Base-by-base conservation (phyloP, 2,329 filamentous ascomycete genomes). In the Neopestalotiopsis rosae region DNA sequence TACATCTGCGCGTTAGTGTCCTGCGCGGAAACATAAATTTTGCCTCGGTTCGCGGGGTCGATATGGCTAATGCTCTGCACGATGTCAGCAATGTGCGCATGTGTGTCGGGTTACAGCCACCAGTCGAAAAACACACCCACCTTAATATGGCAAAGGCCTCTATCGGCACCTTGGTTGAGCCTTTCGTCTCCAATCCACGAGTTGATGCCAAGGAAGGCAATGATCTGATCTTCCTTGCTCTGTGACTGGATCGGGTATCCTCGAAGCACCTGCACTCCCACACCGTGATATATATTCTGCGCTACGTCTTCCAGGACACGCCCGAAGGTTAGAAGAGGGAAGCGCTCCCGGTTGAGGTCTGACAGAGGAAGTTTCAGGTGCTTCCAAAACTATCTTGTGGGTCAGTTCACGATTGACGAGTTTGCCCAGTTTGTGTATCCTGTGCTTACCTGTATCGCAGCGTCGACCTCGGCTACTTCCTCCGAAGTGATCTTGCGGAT, bases 101-200 rank as follows among this genome's bases (percentile, higher is more conserved):
- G 32, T 12, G 17, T 10, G 28, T 20, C n/a, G n/a, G n/a, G 14
- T 40, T 7, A 28, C 10, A 38, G 24, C 61, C n/a, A 42, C 24
- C 24, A 28, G 4, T 28, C 2, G 24, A 28, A 28, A 3, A 28
- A 3, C 24, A 3, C 24, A 28, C 24, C 24, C 24, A 63, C 61
- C 61, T 63, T 63, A 10, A 63, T 63, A 17, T 63, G 61, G 14
- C 61, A 63, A 7, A 63, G 32, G 10, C 61, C 61, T 42, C 61
- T 63, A 14, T 63, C 38, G 12, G 61, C 61, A 10, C 32, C 61
- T 63, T 63, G 61, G 34, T 63, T 63, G 3, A 42, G 34, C 38
- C 61, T 38, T 12, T 63, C 61, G n/a, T 63, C n/a, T 6, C 61
- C 32, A 28, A 40, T 42, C 61, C 61, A 63, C 14, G 61, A 38